Base-by-base conservation (phyloP, 768 basidiomycete species). In the Lentinula lateritia region DNA sequence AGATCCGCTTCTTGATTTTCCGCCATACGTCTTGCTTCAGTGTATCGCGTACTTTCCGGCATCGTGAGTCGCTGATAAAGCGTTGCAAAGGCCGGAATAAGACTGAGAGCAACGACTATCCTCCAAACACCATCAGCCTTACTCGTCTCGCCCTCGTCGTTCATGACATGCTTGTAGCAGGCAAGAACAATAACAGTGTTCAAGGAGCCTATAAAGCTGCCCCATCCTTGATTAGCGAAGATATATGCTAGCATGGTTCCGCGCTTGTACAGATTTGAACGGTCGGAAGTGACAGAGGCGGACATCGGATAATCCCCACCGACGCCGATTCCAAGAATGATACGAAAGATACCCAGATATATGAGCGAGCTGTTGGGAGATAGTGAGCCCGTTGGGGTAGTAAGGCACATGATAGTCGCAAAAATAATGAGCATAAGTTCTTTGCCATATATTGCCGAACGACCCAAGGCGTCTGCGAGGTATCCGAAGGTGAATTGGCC, bases 381-480 rank as follows among this genome's bases (percentile, higher is more conserved):
- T 23, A 90, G 75, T 3, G 74, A 71, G 38, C 83, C 85, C 5
- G 89, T 89, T 0, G 90, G 90, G 13, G 80, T 83, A 2, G 85
- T 82, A 61, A 92, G 76, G 34, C 79, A 81, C 39, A 91, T 71
- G 67, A 92, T 89, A 1, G 90, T 92, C 0, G 87, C 89, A 55
- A 91, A 63, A 67, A 92, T 91, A 65, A 90, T 90, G 61, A 92
- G 74, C 82, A 91, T 88, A 56, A 92, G 80, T 67, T 92, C 90
- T 69, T 90, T 88, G 8, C 89, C 88, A 64, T 90, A 89, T 57
- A 90, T 78, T 0, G 83, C 82, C 67, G 89, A 89, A 13, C 89
- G 83, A 5, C 89, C 89, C 3, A 88, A 66, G 12, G 84, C 75
- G 67, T 89, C 89, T 6, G 87, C 89, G 56, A 80, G 73, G 63